A percentile compares a stretch with the other conserved stretches of the same genome.
phyloP scores from a whole-genome alignment of 2,329 filamentous ascomycete species.

The Monilinia aucupariae region DNA sequence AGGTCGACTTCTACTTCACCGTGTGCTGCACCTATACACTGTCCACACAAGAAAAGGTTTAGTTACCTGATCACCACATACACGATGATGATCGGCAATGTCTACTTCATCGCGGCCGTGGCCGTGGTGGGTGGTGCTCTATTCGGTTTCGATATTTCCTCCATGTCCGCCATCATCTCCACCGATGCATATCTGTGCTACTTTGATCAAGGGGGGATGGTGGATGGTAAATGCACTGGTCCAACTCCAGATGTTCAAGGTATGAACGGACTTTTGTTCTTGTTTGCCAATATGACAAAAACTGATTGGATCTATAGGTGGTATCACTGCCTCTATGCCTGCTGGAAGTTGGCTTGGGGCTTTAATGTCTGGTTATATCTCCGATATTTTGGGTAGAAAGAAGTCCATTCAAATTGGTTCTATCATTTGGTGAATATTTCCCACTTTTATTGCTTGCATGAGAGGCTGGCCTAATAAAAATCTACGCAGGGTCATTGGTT shows the following conservation, averaged over 20 bases:
- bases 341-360: constrained; percentile 65
- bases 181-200: constrained; percentile 46
- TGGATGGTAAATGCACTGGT: constrained; percentile 46
- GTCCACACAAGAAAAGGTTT: constrained; percentile 6
- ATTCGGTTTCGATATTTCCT: constrained; percentile 49
- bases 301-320: constrained; percentile 48
- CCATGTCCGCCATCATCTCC: constrained; percentile 53
- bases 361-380: constrained; percentile 52
- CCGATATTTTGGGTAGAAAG: constrained; percentile 50
- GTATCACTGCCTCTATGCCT: constrained; percentile 66
- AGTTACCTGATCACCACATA: background rate
- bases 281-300: constrained; percentile 40
- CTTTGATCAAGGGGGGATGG: constrained; percentile 40
- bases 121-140: constrained; percentile 34
- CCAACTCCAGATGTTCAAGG: constrained; percentile 39
- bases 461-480: background rate
- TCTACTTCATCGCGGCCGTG: constrained; percentile 34
- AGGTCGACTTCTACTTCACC: background rate
- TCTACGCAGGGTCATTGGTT: constrained; percentile 52
- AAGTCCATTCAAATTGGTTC: constrained; percentile 45
- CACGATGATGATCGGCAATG: constrained; percentile 30
- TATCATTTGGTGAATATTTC: constrained; percentile 38
- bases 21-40: background rate
- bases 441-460: background rate
- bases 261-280: constrained; percentile 32